These are phyloP conservation scores for Boletus vermiculosoides DNA, from an alignment of 768 basidiomycete species.

Conservation along the genomic window DNA sequence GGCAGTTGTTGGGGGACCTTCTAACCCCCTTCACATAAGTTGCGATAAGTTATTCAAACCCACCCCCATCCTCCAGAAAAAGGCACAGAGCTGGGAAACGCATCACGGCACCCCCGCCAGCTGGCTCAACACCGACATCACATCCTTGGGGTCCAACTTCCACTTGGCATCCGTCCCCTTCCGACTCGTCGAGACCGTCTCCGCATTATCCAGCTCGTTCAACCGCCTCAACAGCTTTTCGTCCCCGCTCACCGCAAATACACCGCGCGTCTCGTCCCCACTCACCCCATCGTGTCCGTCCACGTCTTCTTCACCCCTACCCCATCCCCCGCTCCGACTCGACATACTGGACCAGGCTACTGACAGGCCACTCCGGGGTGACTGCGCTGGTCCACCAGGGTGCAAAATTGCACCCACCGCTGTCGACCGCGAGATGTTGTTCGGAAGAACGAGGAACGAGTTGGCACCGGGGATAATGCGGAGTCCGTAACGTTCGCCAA, in stretches of 20 bases:
- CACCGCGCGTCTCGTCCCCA: constrained; percentile 51
- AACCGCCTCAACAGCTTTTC: constrained; percentile 75
- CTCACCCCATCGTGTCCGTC: constrained; percentile 27
- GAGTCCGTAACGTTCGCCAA: constrained; percentile 79
- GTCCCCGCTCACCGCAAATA: constrained; percentile 69
- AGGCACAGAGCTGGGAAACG: too few relatives aligned
- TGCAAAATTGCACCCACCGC: constrained; percentile 79
- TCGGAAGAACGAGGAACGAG: constrained; percentile 79
- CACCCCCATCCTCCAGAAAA: too few relatives aligned
- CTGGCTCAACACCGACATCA: constrained; percentile 32
- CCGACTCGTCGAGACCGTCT: constrained; percentile 68
- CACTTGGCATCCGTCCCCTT: constrained; percentile 82
- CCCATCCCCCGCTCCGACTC: constrained; percentile 7
- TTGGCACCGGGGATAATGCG: constrained; percentile 81
- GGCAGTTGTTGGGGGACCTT: too few relatives aligned
- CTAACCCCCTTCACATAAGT: too few relatives aligned
- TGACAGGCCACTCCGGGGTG: constrained; percentile 31
- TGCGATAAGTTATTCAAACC: too few relatives aligned
- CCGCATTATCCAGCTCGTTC: constrained; percentile 70
- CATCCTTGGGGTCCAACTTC: constrained; percentile 44
- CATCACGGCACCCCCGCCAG: constrained; percentile 6
- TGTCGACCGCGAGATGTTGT: constrained; percentile 79
- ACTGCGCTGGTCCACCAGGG: constrained; percentile 51
- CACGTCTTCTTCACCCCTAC: not conserved
- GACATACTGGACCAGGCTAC: constrained; percentile 37